Percentiles rank a stretch among this genome's conserved stretches.
Evolutionary conservation across 2,329 filamentous ascomycete species (phyloP).

Genomic region (Sordariomycetes sp.): DNA sequence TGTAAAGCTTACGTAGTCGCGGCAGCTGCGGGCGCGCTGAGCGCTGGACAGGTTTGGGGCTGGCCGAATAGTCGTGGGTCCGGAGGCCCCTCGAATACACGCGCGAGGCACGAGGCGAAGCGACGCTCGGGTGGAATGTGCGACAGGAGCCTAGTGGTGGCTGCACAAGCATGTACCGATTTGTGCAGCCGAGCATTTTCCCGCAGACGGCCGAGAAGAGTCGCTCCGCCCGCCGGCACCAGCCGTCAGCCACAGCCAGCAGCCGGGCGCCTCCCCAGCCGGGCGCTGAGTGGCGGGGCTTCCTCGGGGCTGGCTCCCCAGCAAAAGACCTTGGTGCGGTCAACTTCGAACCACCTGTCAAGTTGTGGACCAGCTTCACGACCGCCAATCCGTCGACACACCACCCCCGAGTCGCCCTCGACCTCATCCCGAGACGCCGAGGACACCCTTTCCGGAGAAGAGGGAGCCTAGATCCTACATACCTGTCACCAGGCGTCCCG

Average conservation of each 20-base stretch:
- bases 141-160: no score
- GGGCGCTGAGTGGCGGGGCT: background rate
- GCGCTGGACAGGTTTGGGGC: no score
- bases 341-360: conserved; percentile 5
- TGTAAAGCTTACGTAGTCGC: no score
- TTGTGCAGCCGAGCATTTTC: no score
- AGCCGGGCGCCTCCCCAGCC: background rate
- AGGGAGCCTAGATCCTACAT: background rate
- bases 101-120: no score
- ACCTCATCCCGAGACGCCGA: background rate
- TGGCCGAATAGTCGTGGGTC: no score
- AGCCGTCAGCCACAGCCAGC: background rate
- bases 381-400: background rate
- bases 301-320: background rate
- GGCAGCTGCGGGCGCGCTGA: no score
- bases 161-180: no score
- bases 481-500: background rate
- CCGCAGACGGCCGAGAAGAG: no score
- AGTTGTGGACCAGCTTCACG: conserved; percentile 1
- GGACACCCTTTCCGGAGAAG: background rate
- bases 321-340: background rate
- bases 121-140: no score
- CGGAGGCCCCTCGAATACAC: no score
- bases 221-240: no score
- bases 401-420: conserved; percentile 1